Evolutionary conservation across 805 yeast genomes (phyloP), one percentile per base, ranked within the genome.

Genomic region (Trichomonascus vanleenenianus): DNA sequence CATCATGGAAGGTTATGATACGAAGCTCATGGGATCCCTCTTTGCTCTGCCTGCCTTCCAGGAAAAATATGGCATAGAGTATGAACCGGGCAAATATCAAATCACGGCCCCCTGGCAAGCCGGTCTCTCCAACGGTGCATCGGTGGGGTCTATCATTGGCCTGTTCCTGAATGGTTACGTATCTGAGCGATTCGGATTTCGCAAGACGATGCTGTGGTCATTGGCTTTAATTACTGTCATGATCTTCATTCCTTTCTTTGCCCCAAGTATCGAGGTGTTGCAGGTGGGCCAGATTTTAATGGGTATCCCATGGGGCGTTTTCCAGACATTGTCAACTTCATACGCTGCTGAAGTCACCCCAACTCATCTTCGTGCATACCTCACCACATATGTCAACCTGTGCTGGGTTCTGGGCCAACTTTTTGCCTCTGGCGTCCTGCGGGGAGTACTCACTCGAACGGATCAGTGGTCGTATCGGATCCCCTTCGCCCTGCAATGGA

Each of bases 401-500:
- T 73, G 79, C 55, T 76, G 78, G 78, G 72, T 71, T 33, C 56
- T 74, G 49, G 85, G 85, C 35, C 83, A 78, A 56, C 63, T 79
- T 31, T 61, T 78, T 44, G 67, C 78, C 9, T 60, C 78, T 8
- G 80, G 83, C 46, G 73, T 79, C 14, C 61, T 69, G 52, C 67
- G 64, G 50, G 75, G 74, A 69, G 75, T 78, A 74, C 58, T 75
- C 39, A 48, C 40, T 50, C 25, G 30, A 14, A 50, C 49, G 2
- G 48, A 61, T 27, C 56, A 66, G 18, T 54, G 68, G 65, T 69
- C 77, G 6, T 79, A 74, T 57, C 64, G 71, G 43, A 64, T 76
- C 36, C 81, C 83, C 7, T 75, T 73, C 55, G 81, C 77, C 2
- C 48, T 77, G 11, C 83, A 78, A 61, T 78, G 83, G 83, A 61